phyloP scores from a whole-genome alignment of 495 filamentous ascomycete species.

The Barbatosphaeria neglecta region DNA sequence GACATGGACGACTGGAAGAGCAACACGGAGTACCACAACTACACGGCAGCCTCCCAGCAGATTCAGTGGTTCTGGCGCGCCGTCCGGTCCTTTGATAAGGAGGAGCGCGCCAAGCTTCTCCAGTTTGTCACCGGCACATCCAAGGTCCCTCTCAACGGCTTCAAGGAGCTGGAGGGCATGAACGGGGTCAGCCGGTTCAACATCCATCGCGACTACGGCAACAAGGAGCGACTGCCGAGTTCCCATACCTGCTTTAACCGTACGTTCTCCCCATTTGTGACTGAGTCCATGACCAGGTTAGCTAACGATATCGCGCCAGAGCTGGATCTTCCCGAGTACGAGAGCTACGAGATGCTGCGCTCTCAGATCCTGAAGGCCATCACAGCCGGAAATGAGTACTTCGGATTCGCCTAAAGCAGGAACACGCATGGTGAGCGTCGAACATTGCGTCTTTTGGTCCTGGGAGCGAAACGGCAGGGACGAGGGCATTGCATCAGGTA shows the following conservation, averaged over 20 bases:
- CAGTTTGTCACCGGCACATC: constrained; percentile 98
- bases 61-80: constrained; percentile 99
- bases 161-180: constrained; percentile 99
- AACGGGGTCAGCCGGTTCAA: constrained; percentile 98
- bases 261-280: constrained; percentile 42
- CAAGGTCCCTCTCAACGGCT: constrained; percentile 97
- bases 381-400: constrained; percentile 92
- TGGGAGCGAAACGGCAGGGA: not conserved
- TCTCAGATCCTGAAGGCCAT: constrained; percentile 86
- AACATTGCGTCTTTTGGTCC: too few relatives aligned
- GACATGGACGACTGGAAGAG: constrained; percentile 99
- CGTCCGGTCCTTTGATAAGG: constrained; percentile 95
- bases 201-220: constrained; percentile 96
- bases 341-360: constrained; percentile 84
- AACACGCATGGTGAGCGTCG: too few relatives aligned
- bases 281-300: constrained; percentile 13
- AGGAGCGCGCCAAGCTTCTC: constrained; percentile 92
- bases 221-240: constrained; percentile 90
- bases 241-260: constrained; percentile 99
- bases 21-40: constrained; percentile 98
- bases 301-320: constrained; percentile 42
- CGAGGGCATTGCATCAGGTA: not conserved
- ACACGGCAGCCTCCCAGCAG: constrained; percentile 83
- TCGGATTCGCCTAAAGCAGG: constrained; percentile 80
- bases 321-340: constrained; percentile 97